Base-by-base conservation (phyloP, 108 stramenopile species). In the Cylindrotheca fusiformis region DNA sequence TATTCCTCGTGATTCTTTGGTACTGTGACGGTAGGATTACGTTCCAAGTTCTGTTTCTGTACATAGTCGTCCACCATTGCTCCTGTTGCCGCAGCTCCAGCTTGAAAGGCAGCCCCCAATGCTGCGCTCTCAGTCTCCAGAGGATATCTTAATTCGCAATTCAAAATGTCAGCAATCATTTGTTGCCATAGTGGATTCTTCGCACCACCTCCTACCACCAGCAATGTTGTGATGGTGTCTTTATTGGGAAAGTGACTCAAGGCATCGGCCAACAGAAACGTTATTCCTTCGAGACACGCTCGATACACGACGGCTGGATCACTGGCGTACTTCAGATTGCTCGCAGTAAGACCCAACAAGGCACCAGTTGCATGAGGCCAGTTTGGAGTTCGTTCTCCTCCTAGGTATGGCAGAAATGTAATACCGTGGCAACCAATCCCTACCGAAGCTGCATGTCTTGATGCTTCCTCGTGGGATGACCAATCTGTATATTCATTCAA, bases 21-120 rank as follows among this genome's bases (percentile, higher is more conserved):
- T 41, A 10, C 10, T 14, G 14, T 14, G 14, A 14, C 14, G 14
- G 6, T 14, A 10, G 36, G 36, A 41, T 14, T 41, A 10, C 36
- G 36, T 41, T 41, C 14, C 36, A 41, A 14, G 6, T 6, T 14
- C 14, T 41, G 36, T 6, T 6, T n/a, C n/a, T 51, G 50, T 4
- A 51, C 50, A 51, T 51, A 51, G 5, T 51, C 50, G 5, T 51
- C 21, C 5, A 51, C 50, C 5, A 19, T 6, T n/a, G n/a, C 20
- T 4, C 50, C 50, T 17, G 14, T 51, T 6, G 67, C 67, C 1
- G 26, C 57, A 1, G 67, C 67, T 12, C 58, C 67, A n/a, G 58
- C 67, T 61, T 68, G 67, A 25, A 68, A 61, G 20, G 67, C 67
- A 2, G 67, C 67, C 14, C 67, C 67, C 19, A 68, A 41, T 4